These are phyloP conservation scores for Cytospora schulzeri DNA, from an alignment of 2,329 filamentous ascomycete species.

Conservation along the genomic window DNA sequence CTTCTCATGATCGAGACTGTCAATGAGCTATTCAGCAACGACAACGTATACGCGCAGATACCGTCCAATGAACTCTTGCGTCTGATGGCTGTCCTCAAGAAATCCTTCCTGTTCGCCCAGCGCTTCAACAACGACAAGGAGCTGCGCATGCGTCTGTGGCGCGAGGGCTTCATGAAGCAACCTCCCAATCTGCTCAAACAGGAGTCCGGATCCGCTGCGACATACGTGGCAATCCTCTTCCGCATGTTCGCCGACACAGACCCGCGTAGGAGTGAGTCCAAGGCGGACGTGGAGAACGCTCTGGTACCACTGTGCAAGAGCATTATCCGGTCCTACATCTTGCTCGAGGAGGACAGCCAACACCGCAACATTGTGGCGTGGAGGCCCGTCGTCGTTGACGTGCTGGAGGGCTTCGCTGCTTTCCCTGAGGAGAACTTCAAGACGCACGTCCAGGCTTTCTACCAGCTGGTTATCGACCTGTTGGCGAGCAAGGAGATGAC, in stretches of 20 bases:
- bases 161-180: slow-evolving; percentile 99
- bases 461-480: slow-evolving; percentile 81
- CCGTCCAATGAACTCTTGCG: slow-evolving; percentile 86
- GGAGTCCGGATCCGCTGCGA: slow-evolving; percentile 87
- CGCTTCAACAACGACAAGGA: slow-evolving; percentile 98
- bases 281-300: slow-evolving; percentile 84
- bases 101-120: slow-evolving; percentile 94
- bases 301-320: slow-evolving; percentile 94
- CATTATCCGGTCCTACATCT: slow-evolving; percentile 83
- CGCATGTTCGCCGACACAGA: slow-evolving; percentile 94
- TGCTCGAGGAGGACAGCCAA: slow-evolving; percentile 92
- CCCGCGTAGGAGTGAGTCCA: slow-evolving; percentile 76
- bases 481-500: slow-evolving; percentile 76
- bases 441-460: slow-evolving; percentile 79
- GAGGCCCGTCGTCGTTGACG: slow-evolving; percentile 95
- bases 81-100: slow-evolving; percentile 92
- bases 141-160: slow-evolving; percentile 88
- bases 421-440: slow-evolving; percentile 82
- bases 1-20: slow-evolving; percentile 99
- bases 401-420: slow-evolving; percentile 86
- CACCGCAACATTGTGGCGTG: slow-evolving; percentile 96
- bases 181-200: slow-evolving; percentile 97
- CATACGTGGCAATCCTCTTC: slow-evolving; percentile 94
- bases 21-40: slow-evolving; percentile 97
- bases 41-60: slow-evolving; percentile 90